phyloP scores from a whole-genome alignment of 2,329 filamentous ascomycete genomes.

The Falciphora oryzae region DNA sequence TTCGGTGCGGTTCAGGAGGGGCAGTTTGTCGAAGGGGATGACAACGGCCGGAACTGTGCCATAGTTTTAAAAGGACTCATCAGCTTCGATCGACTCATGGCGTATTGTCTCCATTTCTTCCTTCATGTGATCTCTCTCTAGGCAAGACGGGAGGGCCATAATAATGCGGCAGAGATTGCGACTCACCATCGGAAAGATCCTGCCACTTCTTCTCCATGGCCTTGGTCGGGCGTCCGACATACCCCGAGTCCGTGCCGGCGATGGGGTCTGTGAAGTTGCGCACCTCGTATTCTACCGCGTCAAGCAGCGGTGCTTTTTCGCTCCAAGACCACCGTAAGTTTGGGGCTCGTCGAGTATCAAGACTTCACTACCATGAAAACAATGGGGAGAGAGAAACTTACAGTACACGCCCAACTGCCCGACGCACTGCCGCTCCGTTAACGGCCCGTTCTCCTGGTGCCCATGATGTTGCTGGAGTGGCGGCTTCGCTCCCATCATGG shows the following conservation, averaged over 20 bases:
- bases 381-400: not conserved
- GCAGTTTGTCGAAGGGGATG: slow-evolving; percentile 1
- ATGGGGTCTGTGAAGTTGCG: not conserved
- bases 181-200: not conserved
- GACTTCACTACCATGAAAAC: too few species aligned
- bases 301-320: slow-evolving; percentile 1
- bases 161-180: not conserved
- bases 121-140: too few species aligned
- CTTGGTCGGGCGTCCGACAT: not conserved
- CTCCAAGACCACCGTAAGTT: not conserved
- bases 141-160: too few species aligned
- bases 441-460: too few species aligned
- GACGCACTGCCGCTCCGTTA: not conserved
- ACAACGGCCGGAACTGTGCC: not conserved
- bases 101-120: too few species aligned
- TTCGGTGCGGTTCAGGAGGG: not conserved
- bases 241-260: not conserved
- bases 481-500: not conserved
- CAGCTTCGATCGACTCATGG: too few species aligned
- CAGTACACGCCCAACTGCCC: not conserved
- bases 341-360: too few species aligned
- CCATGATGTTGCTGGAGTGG: not conserved
- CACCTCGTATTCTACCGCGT: not conserved
- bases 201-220: not conserved
- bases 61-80: not conserved